Evolutionary conservation across 805 yeast genomes (phyloP).

Genomic region (Candida oleophila): DNA sequence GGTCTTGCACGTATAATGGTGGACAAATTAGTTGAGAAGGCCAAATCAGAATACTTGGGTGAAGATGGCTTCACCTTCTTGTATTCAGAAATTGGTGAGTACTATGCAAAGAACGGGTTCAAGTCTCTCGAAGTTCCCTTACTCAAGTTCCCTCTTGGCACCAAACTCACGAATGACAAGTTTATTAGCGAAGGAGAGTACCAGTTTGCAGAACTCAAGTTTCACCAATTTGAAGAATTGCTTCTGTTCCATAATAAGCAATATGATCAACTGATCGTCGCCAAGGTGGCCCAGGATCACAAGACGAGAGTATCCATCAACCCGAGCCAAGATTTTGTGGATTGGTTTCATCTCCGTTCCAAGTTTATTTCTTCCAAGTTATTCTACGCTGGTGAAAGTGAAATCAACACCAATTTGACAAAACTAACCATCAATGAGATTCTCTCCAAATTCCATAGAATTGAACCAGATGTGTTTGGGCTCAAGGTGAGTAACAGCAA

Average conservation of each 20-base stretch:
- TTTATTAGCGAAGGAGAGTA: background rate
- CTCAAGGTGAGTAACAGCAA: slow-evolving; percentile 18
- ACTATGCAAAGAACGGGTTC: slow-evolving; percentile 38
- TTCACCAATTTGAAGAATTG: slow-evolving; percentile 28
- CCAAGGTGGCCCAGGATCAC: slow-evolving; percentile 24
- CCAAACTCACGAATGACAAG: background rate
- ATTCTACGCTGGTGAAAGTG: slow-evolving; percentile 13
- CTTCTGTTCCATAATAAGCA: slow-evolving; percentile 20
- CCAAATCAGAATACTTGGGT: slow-evolving; percentile 22
- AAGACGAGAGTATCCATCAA: slow-evolving; percentile 27
- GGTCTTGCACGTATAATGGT: slow-evolving; percentile 41
- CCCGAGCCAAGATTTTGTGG: slow-evolving; percentile 27
- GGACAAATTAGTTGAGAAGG: slow-evolving; percentile 29
- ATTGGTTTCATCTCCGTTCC: slow-evolving; percentile 44
- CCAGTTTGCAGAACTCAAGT: slow-evolving; percentile 18
- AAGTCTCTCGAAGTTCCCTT: slow-evolving; percentile 36
- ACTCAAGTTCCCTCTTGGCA: slow-evolving; percentile 20
- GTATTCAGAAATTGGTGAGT: slow-evolving; percentile 46
- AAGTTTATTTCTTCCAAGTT: slow-evolving; percentile 27
- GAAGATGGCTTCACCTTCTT: slow-evolving; percentile 34
- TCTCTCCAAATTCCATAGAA: slow-evolving; percentile 18
- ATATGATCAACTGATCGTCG: slow-evolving; percentile 9
- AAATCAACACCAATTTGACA: slow-evolving; percentile 15
- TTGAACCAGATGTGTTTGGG: slow-evolving; percentile 34
- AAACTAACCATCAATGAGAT: slow-evolving; percentile 17